phyloP scores from a whole-genome alignment of 495 filamentous ascomycete species.

The Talaromyces trachyspermus region DNA sequence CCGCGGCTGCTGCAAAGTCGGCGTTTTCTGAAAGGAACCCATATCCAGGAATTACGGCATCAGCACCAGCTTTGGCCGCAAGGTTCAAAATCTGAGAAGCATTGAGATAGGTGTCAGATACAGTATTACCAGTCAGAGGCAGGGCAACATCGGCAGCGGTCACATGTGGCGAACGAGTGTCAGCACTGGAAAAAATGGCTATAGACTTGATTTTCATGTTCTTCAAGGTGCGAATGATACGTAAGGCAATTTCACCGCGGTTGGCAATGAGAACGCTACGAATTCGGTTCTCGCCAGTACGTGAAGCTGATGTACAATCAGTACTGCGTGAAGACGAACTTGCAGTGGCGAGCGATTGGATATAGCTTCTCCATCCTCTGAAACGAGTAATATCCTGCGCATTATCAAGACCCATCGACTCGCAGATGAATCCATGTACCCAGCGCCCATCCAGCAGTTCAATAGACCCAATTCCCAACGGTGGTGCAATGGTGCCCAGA shows the following conservation, averaged over 20 bases:
- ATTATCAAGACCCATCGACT: conserved; percentile 8
- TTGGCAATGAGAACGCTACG: conserved; percentile 18
- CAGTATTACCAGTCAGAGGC: not conserved
- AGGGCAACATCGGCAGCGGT: conserved; percentile 12
- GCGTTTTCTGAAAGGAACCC: conserved; percentile 54
- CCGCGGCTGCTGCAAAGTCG: conserved; percentile 38
- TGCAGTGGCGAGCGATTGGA: not conserved
- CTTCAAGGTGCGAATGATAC: conserved; percentile 29
- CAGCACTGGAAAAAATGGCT: conserved; percentile 36
- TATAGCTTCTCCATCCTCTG: conserved; percentile 13
- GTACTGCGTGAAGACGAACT: not conserved
- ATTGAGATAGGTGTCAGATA: not conserved
- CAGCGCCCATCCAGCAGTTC: conserved; percentile 13
- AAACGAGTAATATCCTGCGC: conserved; percentile 13
- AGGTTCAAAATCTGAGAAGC: not conserved
- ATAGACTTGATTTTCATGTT: conserved; percentile 36
- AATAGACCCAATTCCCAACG: conserved; percentile 14
- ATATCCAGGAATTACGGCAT: conserved; percentile 28
- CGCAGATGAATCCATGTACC: conserved; percentile 16
- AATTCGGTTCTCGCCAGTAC: not conserved
- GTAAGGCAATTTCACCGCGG: conserved; percentile 47
- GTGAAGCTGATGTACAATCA: no score
- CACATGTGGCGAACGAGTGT: conserved; percentile 17
- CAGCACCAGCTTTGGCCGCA: conserved; percentile 28
- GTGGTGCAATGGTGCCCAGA: conserved; percentile 10